phyloP scores from a whole-genome alignment of 2,329 filamentous ascomycete species.

The Gliomastix tumulicola region DNA sequence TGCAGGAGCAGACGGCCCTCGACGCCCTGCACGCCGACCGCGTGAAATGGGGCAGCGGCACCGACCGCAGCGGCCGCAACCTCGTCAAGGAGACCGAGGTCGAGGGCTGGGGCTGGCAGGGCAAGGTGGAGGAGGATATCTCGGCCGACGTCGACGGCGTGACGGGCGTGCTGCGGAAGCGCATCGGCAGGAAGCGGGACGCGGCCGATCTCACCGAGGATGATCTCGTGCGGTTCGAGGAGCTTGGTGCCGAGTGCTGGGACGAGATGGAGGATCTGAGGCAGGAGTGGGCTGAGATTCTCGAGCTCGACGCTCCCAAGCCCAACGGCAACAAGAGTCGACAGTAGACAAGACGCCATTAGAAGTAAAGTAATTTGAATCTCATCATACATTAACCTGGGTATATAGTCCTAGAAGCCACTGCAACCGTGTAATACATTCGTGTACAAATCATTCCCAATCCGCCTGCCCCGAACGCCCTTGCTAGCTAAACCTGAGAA shows the following conservation, averaged over 20 bases:
- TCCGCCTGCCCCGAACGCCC: too few species aligned
- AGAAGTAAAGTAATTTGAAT: too few species aligned
- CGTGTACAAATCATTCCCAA: too few species aligned
- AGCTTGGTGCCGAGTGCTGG: conserved; percentile 57
- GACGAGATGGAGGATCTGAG: conserved; percentile 65
- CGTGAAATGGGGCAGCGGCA: conserved; percentile 80
- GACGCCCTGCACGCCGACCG: conserved; percentile 47
- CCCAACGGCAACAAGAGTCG: too few species aligned
- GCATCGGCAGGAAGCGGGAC: conserved; percentile 51
- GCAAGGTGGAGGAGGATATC: conserved; percentile 38
- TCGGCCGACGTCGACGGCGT: conserved; percentile 36
- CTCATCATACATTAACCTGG: too few species aligned
- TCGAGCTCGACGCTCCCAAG: too few species aligned
- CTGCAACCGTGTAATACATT: too few species aligned
- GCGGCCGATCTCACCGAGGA: conserved; percentile 54
- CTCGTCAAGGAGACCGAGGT: conserved; percentile 73
- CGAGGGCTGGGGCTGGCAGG: conserved; percentile 75
- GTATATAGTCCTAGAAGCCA: too few species aligned
- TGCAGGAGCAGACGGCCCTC: conserved; percentile 58
- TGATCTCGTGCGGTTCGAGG: conserved; percentile 53
- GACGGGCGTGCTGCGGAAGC: conserved; percentile 39
- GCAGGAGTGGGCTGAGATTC: conserved; percentile 51
- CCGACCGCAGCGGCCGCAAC: conserved; percentile 48
- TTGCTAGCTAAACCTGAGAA: too few species aligned
- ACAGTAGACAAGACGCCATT: too few species aligned